A percentile compares a stretch with the other conserved stretches of the same genome.
Conservation (phyloP, 2,329 filamentous ascomycete species). For the Thielaviopsis ethacetica region DNA sequence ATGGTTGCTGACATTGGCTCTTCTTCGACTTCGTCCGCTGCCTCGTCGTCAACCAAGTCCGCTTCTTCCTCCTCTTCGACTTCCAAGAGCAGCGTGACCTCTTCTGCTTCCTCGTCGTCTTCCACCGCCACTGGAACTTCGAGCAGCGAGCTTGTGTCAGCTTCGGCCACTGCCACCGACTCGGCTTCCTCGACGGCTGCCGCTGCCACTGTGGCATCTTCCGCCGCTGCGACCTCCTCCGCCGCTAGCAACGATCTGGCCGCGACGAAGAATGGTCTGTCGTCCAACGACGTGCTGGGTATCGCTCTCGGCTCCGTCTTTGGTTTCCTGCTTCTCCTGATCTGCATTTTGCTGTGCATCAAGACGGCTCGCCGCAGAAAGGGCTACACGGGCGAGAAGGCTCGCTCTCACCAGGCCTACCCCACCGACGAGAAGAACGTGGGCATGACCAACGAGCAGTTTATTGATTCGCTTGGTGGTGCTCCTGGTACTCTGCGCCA, state of each 20-base stretch:
- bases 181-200: conserved; percentile 10
- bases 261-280: conserved; percentile 5
- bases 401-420: conserved; percentile 3
- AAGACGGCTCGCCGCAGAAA: conserved; percentile 11
- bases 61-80: conserved; percentile 18
- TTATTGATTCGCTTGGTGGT: conserved; percentile 10
- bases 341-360: conserved; percentile 50
- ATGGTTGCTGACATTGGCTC: conserved; percentile 19
- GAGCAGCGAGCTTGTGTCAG: conserved; percentile 16
- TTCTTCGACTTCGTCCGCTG: conserved; percentile 17
- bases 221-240: conserved; percentile 18
- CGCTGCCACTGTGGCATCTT: conserved; percentile 16
- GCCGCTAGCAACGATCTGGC: conserved; percentile 6
- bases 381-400: conserved; percentile 11
- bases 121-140: conserved; percentile 16
- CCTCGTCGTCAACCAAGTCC: conserved; percentile 17
- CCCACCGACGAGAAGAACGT: conserved; percentile 8
- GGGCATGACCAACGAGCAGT: conserved; percentile 11
- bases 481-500: conserved; percentile 23
- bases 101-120: conserved; percentile 13
- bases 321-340: conserved; percentile 52
- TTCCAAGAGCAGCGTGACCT: conserved; percentile 12
- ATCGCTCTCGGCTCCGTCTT: conserved; percentile 70
- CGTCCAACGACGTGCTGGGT: conserved; percentile 49
- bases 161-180: conserved; percentile 16